phyloP scores from a whole-genome alignment of 129 eudicot species.

The Scalesia atractyloides region DNA sequence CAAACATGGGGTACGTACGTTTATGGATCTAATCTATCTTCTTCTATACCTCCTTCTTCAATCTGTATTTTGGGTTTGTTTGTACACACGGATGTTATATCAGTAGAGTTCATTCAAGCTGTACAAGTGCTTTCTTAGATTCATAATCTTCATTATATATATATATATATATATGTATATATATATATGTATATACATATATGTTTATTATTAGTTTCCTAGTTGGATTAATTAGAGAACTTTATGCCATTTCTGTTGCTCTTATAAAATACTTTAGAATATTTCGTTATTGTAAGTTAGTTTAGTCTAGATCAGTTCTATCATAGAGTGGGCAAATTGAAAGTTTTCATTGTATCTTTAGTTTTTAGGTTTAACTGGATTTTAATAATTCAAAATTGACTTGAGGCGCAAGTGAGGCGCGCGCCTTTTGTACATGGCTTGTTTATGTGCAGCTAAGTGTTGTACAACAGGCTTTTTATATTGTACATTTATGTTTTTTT shows the following conservation, averaged over 20 bases:
- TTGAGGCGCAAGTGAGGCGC: too few relatives aligned
- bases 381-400: too few relatives aligned
- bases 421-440: too few relatives aligned
- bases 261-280: too few relatives aligned
- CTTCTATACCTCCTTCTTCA: neutral
- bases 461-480: too few relatives aligned
- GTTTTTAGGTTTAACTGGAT: neutral
- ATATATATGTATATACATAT: too few relatives aligned
- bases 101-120: neutral
- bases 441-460: too few relatives aligned
- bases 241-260: neutral
- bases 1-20: constrained; percentile 42
- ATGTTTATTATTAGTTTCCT: neutral
- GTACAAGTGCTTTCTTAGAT: neutral
- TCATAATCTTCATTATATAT: neutral
- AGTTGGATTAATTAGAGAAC: neutral
- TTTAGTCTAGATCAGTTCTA: too few relatives aligned
- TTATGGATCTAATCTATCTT: constrained; percentile 12
- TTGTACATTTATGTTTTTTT: too few relatives aligned
- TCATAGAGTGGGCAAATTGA: neutral
- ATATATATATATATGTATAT: too few relatives aligned
- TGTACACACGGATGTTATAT: neutral
- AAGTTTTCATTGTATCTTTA: neutral
- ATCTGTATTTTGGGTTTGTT: neutral
- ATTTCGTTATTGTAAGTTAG: too few relatives aligned